Evolutionary conservation across 1,284 basidiomycete species (phyloP).

Genomic region (Rhizoctonia solani): DNA sequence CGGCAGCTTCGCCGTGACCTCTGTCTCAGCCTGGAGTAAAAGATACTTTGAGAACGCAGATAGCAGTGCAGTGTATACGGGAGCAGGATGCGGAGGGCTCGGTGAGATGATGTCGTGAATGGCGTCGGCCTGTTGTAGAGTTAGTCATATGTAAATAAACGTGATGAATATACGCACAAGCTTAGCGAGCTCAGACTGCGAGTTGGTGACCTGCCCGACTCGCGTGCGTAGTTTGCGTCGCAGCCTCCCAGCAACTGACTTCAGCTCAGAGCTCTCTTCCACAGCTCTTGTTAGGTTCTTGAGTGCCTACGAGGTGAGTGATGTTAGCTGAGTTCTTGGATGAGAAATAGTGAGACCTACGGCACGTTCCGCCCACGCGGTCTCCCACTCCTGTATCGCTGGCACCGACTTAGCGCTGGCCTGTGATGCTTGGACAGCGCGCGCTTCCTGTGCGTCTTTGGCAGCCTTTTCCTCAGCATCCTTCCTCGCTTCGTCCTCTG

Average conservation of each 20-base stretch:
- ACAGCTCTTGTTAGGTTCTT: slow-evolving; percentile 75
- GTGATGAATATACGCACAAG: slow-evolving; percentile 59
- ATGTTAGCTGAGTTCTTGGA: slow-evolving; percentile 25
- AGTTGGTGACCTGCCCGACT: slow-evolving; percentile 90
- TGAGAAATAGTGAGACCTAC: slow-evolving; percentile 14
- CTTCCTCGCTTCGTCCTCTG: slow-evolving; percentile 51
- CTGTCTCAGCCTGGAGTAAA: slow-evolving; percentile 91
- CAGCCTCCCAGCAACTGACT: slow-evolving; percentile 55
- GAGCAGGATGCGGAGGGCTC: slow-evolving; percentile 48
- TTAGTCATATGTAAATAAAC: not conserved
- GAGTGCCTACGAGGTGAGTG: slow-evolving; percentile 54
- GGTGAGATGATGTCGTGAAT: slow-evolving; percentile 59
- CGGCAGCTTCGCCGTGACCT: slow-evolving; percentile 87
- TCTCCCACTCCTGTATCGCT: slow-evolving; percentile 66
- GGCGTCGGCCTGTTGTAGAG: slow-evolving; percentile 58
- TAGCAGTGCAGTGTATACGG: slow-evolving; percentile 74
- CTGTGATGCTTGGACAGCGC: slow-evolving; percentile 47
- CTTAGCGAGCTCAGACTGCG: slow-evolving; percentile 65
- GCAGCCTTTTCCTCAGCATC: slow-evolving; percentile 46
- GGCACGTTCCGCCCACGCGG: slow-evolving; percentile 59
- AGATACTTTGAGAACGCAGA: slow-evolving; percentile 88
- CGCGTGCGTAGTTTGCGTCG: slow-evolving; percentile 89
- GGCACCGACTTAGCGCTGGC: slow-evolving; percentile 46
- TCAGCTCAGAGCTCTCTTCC: slow-evolving; percentile 69
- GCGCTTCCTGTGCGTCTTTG: slow-evolving; percentile 42